Base-by-base conservation (phyloP, 768 basidiomycete genomes). In the Stropharia rugosoannulata region DNA sequence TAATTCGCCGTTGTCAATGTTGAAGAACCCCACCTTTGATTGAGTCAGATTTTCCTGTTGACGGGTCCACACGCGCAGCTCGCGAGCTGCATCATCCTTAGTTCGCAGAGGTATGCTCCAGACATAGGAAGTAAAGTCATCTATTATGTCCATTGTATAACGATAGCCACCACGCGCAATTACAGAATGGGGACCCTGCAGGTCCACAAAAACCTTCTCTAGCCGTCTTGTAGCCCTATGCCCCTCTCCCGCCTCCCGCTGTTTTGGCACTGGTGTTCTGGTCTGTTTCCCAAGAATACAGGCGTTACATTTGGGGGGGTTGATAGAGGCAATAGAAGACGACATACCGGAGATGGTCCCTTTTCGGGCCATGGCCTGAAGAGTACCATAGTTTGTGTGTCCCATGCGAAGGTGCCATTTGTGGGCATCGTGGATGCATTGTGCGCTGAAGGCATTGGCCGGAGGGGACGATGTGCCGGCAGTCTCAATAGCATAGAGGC, bases 91-190 rank as follows among this genome's bases (percentile, higher is more conserved):
- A 12, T 65, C 51, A 8, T 52, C 45, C 46, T 75, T 76, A 0
- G 53, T 36, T 29, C 62, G 60, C 0, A 78, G 46, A 0, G 71
- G 75, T 3, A 75, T 68, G 13, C 59, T 45, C 73, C 73, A 77
- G 0, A 55, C 35, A 13, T 59, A 64, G 5, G 62, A 64, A 0
- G 70, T 63, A 42, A 18, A 64, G 50, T 75, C 69, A 55, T 75
- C 72, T 9, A 76, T 62, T 16, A 76, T 65, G 56, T 74, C 63
- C 64, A 74, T 66, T 2, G 63, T 51, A 50, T 72, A 74, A 4
- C 43, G 0, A 40, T 70, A 66, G 18, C 70, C 66, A 25, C 58
- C 60, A 0, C 55, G 10, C 1, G 68, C 70, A 9, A 16, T 36
- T 13, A 73, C 64, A 54, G 50, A 45, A 0, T 58, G 27, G 19